Percentiles rank a stretch among this genome's conserved stretches.
Evolutionary conservation across 768 basidiomycete genomes (phyloP).

Genomic region (Termitomyces sp.): DNA sequence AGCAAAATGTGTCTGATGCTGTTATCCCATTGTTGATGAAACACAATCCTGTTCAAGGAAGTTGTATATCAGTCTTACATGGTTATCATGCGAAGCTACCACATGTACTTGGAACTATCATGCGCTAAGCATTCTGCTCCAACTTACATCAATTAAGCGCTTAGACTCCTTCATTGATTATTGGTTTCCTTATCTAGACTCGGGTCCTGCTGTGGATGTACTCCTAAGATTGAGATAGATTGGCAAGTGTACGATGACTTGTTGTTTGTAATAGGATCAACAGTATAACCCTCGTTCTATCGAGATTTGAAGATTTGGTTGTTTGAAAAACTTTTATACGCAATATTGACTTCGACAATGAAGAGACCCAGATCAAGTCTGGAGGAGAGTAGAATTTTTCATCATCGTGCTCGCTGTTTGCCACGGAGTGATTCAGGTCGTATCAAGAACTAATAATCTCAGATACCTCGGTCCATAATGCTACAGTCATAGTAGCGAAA

Average conservation of each 20-base stretch:
- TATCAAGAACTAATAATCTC: not conserved
- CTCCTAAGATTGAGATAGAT: not conserved
- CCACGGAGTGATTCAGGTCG: not conserved
- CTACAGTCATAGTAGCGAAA: not conserved
- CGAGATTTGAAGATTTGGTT: not conserved
- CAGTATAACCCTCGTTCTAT: not conserved
- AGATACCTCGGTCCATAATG: not conserved
- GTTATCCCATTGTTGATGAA: not conserved
- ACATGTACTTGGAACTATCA: not conserved
- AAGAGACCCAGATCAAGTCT: not conserved
- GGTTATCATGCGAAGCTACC: not conserved
- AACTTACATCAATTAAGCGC: not conserved
- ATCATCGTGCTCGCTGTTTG: not conserved
- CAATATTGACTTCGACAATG: not conserved
- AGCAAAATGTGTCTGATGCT: not conserved
- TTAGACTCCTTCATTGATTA: not conserved
- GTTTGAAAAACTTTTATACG: not conserved
- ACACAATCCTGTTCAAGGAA: not conserved
- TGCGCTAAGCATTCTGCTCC: not conserved
- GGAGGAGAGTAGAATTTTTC: not conserved
- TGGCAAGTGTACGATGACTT: not conserved
- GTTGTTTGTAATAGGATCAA: not conserved
- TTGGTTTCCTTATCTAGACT: not conserved
- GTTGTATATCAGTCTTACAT: not conserved
- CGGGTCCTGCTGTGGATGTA: not conserved